phyloP scores from a whole-genome alignment of 208 protist species.

The Trypanosoma boissoni region DNA sequence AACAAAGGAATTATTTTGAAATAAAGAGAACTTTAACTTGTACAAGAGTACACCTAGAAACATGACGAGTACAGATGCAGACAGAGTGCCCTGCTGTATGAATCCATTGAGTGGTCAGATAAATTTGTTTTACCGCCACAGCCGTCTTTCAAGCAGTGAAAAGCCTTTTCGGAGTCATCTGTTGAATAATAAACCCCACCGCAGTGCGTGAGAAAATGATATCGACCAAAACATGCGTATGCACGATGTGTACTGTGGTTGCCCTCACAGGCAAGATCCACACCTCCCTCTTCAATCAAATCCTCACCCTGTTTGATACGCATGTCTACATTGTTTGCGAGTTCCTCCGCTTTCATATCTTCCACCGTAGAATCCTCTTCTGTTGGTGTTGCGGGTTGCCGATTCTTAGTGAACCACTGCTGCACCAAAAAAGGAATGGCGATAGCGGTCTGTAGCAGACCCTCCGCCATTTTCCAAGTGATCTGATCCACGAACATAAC shows the following conservation, averaged over 20 bases:
- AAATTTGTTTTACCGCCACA: conserved; percentile 26
- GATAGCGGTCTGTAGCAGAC: background rate
- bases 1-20: no score
- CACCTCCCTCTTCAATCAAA: conserved; percentile 4
- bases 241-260: conserved; percentile 31
- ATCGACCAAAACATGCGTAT: conserved; percentile 70
- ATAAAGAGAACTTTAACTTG: no score
- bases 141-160: conserved; percentile 56
- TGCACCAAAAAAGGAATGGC: background rate
- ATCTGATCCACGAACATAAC: conserved; percentile 59
- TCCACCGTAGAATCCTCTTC: background rate
- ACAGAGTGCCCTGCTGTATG: conserved; percentile 67
- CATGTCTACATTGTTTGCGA: background rate
- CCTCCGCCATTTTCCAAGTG: conserved; percentile 32
- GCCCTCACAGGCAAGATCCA: background rate
- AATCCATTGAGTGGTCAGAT: conserved; percentile 55
- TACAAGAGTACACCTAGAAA: no score
- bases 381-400: background rate
- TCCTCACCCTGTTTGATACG: conserved; percentile 6
- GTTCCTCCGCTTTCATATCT: background rate
- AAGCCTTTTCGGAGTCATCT: conserved; percentile 54
- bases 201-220: conserved; percentile 62
- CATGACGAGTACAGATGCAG: conserved; percentile 37
- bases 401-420: background rate
- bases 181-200: conserved; percentile 52